Evolutionary conservation across 163 green algal genomes (phyloP).

Genomic region (Trebouxia gelatinosa): DNA sequence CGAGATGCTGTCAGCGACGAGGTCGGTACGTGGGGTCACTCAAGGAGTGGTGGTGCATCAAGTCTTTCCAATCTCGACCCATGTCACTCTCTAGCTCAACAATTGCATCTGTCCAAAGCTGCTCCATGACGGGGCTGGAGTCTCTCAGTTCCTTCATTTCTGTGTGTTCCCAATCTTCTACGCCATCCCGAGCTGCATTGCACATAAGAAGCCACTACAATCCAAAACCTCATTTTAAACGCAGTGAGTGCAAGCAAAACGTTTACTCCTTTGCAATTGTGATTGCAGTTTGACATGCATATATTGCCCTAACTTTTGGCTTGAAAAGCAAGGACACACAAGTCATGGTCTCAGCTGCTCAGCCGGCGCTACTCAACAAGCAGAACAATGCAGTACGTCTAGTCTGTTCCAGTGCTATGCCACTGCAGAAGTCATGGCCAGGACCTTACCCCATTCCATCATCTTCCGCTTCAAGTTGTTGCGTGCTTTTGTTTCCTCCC

Average conservation of each 20-base stretch:
- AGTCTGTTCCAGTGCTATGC: no score
- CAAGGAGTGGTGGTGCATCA: conserved; percentile 27
- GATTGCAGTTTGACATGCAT: no score
- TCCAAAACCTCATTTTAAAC: no score
- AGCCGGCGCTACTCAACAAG: no score
- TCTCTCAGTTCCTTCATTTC: conserved; percentile 19
- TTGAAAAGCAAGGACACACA: no score
- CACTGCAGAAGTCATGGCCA: no score
- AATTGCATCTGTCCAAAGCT: conserved; percentile 30
- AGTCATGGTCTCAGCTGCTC: no score
- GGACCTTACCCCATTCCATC: conserved; percentile 21
- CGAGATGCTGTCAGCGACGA: background rate
- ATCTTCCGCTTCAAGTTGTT: conserved; percentile 30
- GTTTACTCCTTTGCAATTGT: no score
- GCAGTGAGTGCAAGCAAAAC: no score
- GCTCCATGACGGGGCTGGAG: conserved; percentile 20
- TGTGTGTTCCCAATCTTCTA: conserved; percentile 12
- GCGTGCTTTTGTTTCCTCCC: conserved; percentile 19
- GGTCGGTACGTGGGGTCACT: conserved; percentile 14
- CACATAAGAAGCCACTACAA: no score
- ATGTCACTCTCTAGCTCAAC: conserved; percentile 24
- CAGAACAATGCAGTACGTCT: no score
- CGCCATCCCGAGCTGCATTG: conserved; percentile 12
- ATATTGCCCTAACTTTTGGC: no score
- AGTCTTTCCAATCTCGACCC: conserved; percentile 1